These are phyloP conservation scores for Phytophthora parvispora DNA, from an alignment of 352 stramenopile species.

Conservation along the genomic window DNA sequence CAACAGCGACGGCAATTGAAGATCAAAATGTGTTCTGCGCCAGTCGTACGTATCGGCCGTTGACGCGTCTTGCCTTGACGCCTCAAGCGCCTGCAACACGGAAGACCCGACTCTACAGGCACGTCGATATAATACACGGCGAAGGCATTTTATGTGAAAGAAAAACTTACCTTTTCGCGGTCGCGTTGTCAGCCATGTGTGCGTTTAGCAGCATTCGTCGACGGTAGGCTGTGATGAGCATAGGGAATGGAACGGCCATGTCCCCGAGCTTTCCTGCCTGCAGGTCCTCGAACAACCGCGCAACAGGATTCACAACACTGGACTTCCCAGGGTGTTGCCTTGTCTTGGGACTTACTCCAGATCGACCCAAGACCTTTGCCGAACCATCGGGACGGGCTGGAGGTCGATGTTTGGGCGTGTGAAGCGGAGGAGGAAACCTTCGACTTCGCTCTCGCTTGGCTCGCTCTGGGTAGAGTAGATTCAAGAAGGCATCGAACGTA, in stretches of 20 bases:
- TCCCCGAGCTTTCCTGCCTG: conserved; percentile 84
- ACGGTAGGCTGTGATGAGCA: conserved; percentile 84
- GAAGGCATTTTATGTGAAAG: no score
- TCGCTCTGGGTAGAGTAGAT: conserved; percentile 74
- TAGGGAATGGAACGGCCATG: conserved; percentile 75
- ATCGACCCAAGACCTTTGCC: neutral
- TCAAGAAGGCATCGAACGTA: conserved; percentile 81
- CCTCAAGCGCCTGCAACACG: conserved; percentile 76
- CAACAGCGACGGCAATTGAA: conserved; percentile 26
- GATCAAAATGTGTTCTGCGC: conserved; percentile 29
- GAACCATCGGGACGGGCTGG: conserved; percentile 9
- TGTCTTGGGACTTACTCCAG: conserved; percentile 13
- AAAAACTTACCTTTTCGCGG: conserved; percentile 48
- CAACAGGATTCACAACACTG: conserved; percentile 59
- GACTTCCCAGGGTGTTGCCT: conserved; percentile 3
- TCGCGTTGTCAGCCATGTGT: conserved; percentile 80
- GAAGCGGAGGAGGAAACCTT: conserved; percentile 34
- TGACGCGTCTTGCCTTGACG: conserved; percentile 22
- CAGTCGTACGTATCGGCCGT: conserved; percentile 23
- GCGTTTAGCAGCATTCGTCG: conserved; percentile 86
- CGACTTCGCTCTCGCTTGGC: conserved; percentile 40
- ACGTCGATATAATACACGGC: no score
- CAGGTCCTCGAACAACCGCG: conserved; percentile 84
- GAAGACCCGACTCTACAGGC: conserved; percentile 29
- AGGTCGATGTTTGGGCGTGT: conserved; percentile 53